Percentiles rank a stretch among this genome's conserved stretches.
Evolutionary conservation across 2,329 filamentous ascomycete species (phyloP).

Genomic region (Hortaea werneckii): DNA sequence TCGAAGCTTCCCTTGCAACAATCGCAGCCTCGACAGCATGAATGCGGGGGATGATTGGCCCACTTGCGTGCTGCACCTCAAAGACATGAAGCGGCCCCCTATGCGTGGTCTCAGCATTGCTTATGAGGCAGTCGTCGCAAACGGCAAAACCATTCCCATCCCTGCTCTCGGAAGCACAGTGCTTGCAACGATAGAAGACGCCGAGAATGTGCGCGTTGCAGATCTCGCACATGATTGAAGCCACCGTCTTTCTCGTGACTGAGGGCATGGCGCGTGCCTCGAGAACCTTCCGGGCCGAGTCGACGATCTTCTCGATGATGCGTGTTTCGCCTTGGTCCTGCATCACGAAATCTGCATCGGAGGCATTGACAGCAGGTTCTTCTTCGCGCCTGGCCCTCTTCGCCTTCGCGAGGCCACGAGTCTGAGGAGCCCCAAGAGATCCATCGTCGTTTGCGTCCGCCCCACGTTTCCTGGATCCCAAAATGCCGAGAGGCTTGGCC

Average conservation of each 20-base stretch:
- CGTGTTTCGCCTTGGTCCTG: not conserved
- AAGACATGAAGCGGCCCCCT: not conserved
- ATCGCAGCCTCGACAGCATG: not conserved
- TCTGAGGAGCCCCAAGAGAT: no score
- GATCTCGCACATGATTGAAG: not conserved
- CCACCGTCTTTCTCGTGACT: not conserved
- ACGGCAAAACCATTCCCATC: not conserved
- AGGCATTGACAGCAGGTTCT: not conserved
- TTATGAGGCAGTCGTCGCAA: not conserved
- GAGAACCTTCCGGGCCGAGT: not conserved
- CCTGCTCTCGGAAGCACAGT: not conserved
- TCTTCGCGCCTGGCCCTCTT: not conserved
- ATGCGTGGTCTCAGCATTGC: not conserved
- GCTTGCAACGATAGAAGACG: constrained; percentile 8
- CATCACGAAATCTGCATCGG: not conserved
- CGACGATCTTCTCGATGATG: not conserved
- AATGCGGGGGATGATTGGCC: not conserved
- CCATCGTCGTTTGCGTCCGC: not conserved
- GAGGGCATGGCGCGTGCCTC: not conserved
- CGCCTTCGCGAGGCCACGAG: not conserved
- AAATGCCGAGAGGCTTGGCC: not conserved
- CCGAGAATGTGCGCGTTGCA: constrained; percentile 2
- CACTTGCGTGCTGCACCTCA: not conserved
- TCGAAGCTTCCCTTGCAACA: not conserved
- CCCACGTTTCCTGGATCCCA: not conserved